Percentiles rank a stretch among this genome's conserved stretches.
Conservation (phyloP, 2,329 filamentous ascomycete species). For the Daldinia sp. region DNA sequence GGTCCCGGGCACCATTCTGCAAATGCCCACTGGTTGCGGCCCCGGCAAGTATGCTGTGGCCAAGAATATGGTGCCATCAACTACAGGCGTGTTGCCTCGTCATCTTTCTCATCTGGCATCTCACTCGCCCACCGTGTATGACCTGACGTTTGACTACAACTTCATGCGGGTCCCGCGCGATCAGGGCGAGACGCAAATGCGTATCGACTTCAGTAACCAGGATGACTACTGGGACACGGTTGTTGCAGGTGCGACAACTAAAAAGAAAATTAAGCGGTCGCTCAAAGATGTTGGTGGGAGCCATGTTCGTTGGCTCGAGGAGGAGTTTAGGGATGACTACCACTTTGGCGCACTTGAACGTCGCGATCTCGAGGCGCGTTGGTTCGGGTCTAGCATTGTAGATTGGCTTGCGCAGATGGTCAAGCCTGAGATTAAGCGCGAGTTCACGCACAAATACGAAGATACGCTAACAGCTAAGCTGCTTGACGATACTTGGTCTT, state of each 20-base stretch:
- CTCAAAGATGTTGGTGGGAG: conserved; percentile 49
- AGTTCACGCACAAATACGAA: conserved; percentile 3
- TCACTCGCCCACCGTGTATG: conserved; percentile 47
- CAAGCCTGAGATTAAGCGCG: conserved; percentile 20
- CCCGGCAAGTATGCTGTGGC: conserved; percentile 57
- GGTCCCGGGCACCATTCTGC: conserved; percentile 54
- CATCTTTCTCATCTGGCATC: background rate
- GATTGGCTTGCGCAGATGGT: conserved; percentile 23
- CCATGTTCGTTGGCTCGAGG: conserved; percentile 55
- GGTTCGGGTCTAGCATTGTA: background rate
- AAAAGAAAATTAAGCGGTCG: conserved; percentile 49
- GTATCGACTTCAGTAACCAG: conserved; percentile 57
- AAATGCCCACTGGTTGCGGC: conserved; percentile 58
- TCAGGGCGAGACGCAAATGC: conserved; percentile 51
- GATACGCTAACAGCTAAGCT: conserved; percentile 47
- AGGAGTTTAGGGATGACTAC: conserved; percentile 30
- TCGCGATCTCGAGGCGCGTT: background rate
- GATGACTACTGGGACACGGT: conserved; percentile 54
- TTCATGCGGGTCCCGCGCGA: conserved; percentile 52
- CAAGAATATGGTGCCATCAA: conserved; percentile 47
- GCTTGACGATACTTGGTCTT: conserved; percentile 45
- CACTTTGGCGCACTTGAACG: background rate
- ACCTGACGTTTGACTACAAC: conserved; percentile 58
- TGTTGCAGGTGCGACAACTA: conserved; percentile 45
- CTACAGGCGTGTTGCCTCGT: conserved; percentile 46